Evolutionary conservation across 495 filamentous ascomycete genomes (phyloP).

Genomic region (Hyaloscypha finlandica): DNA sequence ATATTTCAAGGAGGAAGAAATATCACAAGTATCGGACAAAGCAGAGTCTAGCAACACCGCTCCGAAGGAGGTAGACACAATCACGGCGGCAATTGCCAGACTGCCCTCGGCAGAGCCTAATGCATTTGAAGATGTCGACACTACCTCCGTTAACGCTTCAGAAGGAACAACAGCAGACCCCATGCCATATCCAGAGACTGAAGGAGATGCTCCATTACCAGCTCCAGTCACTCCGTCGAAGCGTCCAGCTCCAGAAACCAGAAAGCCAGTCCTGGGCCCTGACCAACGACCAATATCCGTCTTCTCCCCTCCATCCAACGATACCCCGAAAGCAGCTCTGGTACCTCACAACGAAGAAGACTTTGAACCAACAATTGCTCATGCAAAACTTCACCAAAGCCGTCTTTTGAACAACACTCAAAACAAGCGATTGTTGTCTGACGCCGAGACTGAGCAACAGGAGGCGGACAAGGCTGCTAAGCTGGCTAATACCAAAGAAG

Average conservation of each 20-base stretch:
- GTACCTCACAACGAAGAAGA: constrained; percentile 66
- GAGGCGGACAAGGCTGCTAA: constrained; percentile 59
- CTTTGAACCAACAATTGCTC: constrained; percentile 81
- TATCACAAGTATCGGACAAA: neutral
- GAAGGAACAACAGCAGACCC: constrained; percentile 1
- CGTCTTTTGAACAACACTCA: constrained; percentile 62
- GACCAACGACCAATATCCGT: constrained; percentile 62
- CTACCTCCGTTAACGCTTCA: neutral
- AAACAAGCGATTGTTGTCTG: constrained; percentile 70
- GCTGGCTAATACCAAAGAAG: constrained; percentile 62
- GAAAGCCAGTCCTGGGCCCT: constrained; percentile 30
- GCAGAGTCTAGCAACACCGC: neutral
- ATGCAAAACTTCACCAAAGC: constrained; percentile 79
- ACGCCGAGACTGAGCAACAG: constrained; percentile 62
- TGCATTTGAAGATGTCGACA: constrained; percentile 11
- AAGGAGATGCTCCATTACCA: neutral
- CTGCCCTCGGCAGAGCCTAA: constrained; percentile 4
- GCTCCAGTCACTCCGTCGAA: constrained; percentile 1
- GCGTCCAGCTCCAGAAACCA: constrained; percentile 6
- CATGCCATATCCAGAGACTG: neutral
- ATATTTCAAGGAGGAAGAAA: constrained; percentile 32
- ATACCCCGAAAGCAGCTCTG: constrained; percentile 74
- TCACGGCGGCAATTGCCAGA: constrained; percentile 18
- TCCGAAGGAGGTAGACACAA: constrained; percentile 2
- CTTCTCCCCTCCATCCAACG: constrained; percentile 70